Evolutionary conservation across 2,329 filamentous ascomycete species (phyloP).

Genomic region (Botrytis elliptica): DNA sequence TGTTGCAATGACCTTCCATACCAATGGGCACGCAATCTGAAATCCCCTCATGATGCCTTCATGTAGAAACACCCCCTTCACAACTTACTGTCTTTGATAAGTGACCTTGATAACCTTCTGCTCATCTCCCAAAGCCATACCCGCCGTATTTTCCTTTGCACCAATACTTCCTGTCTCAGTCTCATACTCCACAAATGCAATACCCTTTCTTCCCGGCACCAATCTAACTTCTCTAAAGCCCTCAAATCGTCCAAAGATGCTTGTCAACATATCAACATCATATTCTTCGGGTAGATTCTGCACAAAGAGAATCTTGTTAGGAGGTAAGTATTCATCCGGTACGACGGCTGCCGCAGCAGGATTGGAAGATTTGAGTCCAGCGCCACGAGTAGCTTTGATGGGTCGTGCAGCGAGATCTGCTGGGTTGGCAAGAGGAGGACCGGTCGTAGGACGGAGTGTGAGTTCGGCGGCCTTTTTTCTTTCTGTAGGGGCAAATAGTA

Average conservation of each 20-base stretch:
- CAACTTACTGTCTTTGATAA: constrained; percentile 78
- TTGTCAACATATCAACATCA: constrained; percentile 74
- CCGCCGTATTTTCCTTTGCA: constrained; percentile 89
- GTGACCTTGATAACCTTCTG: constrained; percentile 87
- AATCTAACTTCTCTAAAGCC: constrained; percentile 91
- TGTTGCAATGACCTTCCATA: constrained; percentile 8
- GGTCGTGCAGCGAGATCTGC: constrained; percentile 55
- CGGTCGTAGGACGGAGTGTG: constrained; percentile 61
- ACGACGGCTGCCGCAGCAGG: constrained; percentile 69
- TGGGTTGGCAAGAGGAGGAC: constrained; percentile 37
- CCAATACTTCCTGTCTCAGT: constrained; percentile 84
- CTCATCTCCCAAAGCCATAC: constrained; percentile 73
- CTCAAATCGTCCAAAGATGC: constrained; percentile 84
- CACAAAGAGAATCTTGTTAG: constrained; percentile 94
- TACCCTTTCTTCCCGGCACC: constrained; percentile 81
- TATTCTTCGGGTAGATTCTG: constrained; percentile 89
- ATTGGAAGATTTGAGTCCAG: constrained; percentile 74
- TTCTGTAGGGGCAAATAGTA: constrained; percentile 42
- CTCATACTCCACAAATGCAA: constrained; percentile 97
- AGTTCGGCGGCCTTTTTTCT: constrained; percentile 76
- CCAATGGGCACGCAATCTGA: background rate
- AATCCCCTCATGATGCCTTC: background rate
- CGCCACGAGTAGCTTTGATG: constrained; percentile 66
- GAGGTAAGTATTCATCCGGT: constrained; percentile 96
- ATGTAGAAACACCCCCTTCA: background rate